Conservation (phyloP, 768 basidiomycete species). For the Leccinum sublutescens region DNA sequence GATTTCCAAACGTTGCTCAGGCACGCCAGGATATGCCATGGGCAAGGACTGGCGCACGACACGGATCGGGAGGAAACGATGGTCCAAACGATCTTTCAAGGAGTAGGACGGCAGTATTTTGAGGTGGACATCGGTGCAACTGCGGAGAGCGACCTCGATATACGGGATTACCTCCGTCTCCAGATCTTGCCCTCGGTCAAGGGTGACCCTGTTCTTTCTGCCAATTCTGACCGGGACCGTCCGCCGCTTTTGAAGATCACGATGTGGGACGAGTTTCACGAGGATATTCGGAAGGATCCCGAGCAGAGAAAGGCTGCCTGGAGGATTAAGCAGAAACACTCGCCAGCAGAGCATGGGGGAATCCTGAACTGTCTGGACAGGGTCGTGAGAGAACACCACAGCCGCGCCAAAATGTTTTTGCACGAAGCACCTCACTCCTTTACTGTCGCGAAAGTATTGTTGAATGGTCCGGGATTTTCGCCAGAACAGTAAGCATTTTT, state of each 20-base stretch:
- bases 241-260: not conserved
- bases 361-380: not conserved
- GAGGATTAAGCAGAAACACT: not conserved
- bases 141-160: not conserved
- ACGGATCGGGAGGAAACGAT: not conserved
- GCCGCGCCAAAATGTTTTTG: not conserved
- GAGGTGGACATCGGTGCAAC: not conserved
- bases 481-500: no score
- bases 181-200: not conserved
- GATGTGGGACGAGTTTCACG: not conserved
- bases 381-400: not conserved
- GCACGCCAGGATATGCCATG: not conserved
- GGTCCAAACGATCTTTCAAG: slow-evolving; percentile 1
- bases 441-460: not conserved
- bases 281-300: not conserved
- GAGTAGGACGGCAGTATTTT: not conserved
- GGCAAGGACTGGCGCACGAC: not conserved
- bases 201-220: not conserved
- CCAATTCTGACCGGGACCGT: not conserved
- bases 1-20: not conserved
- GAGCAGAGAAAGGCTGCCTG: not conserved
- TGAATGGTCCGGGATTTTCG: not conserved
- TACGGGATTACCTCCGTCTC: not conserved
- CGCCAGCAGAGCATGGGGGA: not conserved
- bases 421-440: not conserved